Evolutionary conservation across 1,284 basidiomycete species (phyloP).

Genomic region (Rhodotorula glutinis): DNA sequence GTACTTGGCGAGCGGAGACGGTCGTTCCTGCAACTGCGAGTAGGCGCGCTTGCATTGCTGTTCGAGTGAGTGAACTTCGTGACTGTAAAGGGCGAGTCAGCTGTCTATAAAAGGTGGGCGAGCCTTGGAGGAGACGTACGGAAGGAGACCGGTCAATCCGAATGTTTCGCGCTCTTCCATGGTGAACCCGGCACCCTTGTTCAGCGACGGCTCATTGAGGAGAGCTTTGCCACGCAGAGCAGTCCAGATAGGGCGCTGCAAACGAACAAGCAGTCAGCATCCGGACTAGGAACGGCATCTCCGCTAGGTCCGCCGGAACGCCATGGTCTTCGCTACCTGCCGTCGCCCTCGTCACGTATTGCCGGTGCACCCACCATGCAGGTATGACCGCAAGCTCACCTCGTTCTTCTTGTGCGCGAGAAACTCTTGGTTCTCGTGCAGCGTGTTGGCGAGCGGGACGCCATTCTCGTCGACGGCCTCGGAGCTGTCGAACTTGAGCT

Average conservation of each 20-base stretch:
- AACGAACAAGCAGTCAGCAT: neutral
- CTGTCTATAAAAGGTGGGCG: neutral
- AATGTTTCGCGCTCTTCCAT: conserved; percentile 63
- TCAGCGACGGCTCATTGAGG: conserved; percentile 63
- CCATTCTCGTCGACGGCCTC: neutral
- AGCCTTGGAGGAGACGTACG: conserved; percentile 48
- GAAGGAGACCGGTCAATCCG: conserved; percentile 72
- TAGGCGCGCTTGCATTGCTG: conserved; percentile 70
- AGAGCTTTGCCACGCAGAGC: conserved; percentile 61
- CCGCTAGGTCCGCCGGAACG: neutral
- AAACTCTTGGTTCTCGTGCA: conserved; percentile 21
- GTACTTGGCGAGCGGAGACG: conserved; percentile 44
- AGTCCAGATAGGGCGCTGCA: conserved; percentile 49
- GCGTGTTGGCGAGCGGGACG: conserved; percentile 11
- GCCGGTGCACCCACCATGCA: too few relatives aligned
- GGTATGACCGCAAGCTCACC: too few relatives aligned
- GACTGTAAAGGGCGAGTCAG: conserved; percentile 22
- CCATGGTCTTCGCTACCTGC: neutral
- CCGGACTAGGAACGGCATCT: neutral
- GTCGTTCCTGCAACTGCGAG: conserved; percentile 56
- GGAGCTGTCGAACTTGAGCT: conserved; percentile 9
- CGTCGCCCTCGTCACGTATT: too few relatives aligned
- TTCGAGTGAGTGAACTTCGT: conserved; percentile 68
- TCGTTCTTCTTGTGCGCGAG: conserved; percentile 27
- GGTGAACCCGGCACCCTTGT: conserved; percentile 68